Evolutionary conservation across 2,329 filamentous ascomycete genomes (phyloP), one percentile per base, ranked within the genome.

Genomic region (Fusarium sp.): DNA sequence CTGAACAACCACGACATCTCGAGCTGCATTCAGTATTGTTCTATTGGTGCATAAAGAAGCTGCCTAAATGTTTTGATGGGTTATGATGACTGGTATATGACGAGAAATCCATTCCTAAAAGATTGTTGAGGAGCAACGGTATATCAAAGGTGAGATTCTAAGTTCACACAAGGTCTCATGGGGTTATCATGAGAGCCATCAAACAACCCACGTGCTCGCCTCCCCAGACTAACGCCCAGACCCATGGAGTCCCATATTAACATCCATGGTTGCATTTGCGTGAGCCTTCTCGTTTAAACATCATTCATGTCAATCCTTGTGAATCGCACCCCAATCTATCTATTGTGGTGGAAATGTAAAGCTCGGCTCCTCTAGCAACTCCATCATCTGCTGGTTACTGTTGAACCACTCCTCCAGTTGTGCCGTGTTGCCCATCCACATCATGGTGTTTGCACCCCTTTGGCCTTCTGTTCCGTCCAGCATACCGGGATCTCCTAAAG

Each of bases 321-420:
- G 6, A 20, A 13, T 18, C 14, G 8, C 6, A 14, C 6, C 25
- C 25, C 31, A 29, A 29, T n/a, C 20, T 20, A 22, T 25, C 38
- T n/a, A 20, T 62, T 62, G 66, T 27, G 75, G 74, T 20, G 77
- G 77, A 65, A 79, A 79, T 3, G 47, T 71, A 29, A 79, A 79
- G 33, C 65, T 78, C 13, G 77, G 63, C 38, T 83, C 81, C 62
- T 82, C 79, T 6, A 84, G 58, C 33, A 83, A 64, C 13, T 79
- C 79, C 77, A 83, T 80, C 78, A 83, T 83, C 71, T 84, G 80
- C 66, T 83, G 77, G 58, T 81, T 83, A 54, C 78, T 82, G 68
- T 80, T 83, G 58, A 84, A 82, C 82, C 82, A 84, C 52, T 82
- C 82, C 33, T 82, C 81, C 8, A 84, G 73, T 61, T 83, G 79